Evolutionary conservation across 345 rosid species (phyloP), one percentile per base, ranked within the genome.

Genomic region (Dovyalis caffra): DNA sequence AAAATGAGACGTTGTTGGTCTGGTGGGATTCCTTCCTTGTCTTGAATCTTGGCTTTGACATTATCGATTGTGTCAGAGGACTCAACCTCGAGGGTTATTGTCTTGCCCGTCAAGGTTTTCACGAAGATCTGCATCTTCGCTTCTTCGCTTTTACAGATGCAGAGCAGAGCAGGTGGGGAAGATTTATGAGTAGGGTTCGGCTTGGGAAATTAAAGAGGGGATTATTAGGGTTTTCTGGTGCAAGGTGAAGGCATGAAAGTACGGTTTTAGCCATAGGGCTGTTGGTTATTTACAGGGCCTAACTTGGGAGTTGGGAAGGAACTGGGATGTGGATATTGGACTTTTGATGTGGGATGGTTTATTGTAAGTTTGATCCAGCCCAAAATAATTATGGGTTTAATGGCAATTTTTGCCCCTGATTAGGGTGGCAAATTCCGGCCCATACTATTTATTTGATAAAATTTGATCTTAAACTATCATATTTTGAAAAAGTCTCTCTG

Each of bases 91-190:
- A 72, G 75, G 53, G 75, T 72, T 60, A 72, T 72, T 43, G 75
- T 72, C 75, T 72, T 72, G 8, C 75, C 75, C 33, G 75, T 72
- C 26, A 72, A 28, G 58, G 75, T 72, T 60, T 72, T 72, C 68
- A 72, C 75, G 66, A 72, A 72, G 75, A 72, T 72, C 75, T 72
- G 75, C 66, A 75, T 58, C 28, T 67, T 58, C 31, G n/a, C 71
- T 23, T 56, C 60, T 56, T n/a, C 25, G 10, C 60, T 9, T 23
- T 23, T 14, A n/a, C 28, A 56, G 60, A 56, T n/a, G 28, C 60
- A 23, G 14, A n/a, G 5, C 47, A 14, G 18, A 43, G 4, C 28
- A 56, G 60, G 3, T 40, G 18, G 16, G 16, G 47, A 43, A 10
- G 28, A 10, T 6, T n/a, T 56, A 21, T 0, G 15, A 0, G 12